Base-by-base conservation (phyloP, 345 rosid species). In the Nephelium lappaceum region DNA sequence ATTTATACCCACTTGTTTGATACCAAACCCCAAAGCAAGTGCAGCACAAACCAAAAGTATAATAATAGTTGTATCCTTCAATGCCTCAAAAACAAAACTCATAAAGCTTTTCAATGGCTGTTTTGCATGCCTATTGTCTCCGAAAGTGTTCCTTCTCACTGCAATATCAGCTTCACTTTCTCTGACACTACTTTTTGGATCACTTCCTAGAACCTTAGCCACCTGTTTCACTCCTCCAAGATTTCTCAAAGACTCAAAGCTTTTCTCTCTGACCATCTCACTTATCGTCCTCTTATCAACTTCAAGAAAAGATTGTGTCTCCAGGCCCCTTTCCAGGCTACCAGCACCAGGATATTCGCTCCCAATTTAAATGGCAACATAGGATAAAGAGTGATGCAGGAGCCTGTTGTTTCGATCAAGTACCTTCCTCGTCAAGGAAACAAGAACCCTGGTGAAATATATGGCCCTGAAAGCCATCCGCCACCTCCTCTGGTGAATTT, bases 1-100 rank as follows among this genome's bases (percentile, higher is more conserved):
- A 8, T 42, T n/a, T 0, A 63, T 1, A 8, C 85, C 85, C 39
- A 78, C 63, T 73, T 75, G 82, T 31, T 82, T 82, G 24, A 82
- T 82, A 19, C 85, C 82, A 31, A 75, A 77, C 5, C 58, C 80
- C 14, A 85, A 76, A 25, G 87, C 82, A 53, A 85, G 73, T 1
- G 75, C 65, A 53, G 85, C 87, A 51, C 87, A 85, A 4, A 65
- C 85, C 61, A 82, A 19, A 31, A 85, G 87, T 19, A 82, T 80
- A 36, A 65, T 60, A 24, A 82, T 82, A 7, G 73, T 80, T 57
- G 76, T 73, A 71, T 82, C 87, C 19, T 78, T 80, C 36, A 75
- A 72, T 6, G 85, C 81, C 75, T 85, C 85, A 18, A 67, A 58
- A 25, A 82, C 73, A 63, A 82, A 85, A 36, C 69, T 57, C 6